Evolutionary conservation across 179 eudicot species (phyloP).

Genomic region (Corrigiola litoralis): DNA sequence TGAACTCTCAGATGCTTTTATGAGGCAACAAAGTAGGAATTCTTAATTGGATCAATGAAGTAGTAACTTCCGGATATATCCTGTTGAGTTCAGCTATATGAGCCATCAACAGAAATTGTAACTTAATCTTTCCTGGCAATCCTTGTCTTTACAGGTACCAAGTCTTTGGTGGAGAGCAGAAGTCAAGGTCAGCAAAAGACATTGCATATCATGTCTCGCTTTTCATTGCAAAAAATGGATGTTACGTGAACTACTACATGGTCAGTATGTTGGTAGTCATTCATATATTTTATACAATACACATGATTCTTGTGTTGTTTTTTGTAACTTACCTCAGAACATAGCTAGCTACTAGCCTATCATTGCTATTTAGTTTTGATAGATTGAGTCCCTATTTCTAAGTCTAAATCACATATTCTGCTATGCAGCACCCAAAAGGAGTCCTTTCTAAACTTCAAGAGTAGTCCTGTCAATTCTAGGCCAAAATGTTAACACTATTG

Average conservation of each 20-base stretch:
- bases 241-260: conserved; percentile 91
- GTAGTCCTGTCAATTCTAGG: too few relatives aligned
- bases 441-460: too few relatives aligned
- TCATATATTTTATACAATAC: neutral
- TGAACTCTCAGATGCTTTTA: too few relatives aligned
- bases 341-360: too few relatives aligned
- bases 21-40: too few relatives aligned
- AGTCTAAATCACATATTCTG: neutral
- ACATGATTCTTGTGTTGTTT: too few relatives aligned
- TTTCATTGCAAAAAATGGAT: conserved; percentile 76
- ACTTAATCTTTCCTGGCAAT: neutral
- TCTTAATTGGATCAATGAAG: too few relatives aligned
- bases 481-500: too few relatives aligned
- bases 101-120: too few relatives aligned
- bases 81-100: neutral
- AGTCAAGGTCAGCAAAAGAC: conserved; percentile 62
- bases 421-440: too few relatives aligned
- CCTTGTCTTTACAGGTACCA: conserved; percentile 82
- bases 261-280: conserved; percentile 39
- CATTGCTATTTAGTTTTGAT: too few relatives aligned
- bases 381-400: neutral
- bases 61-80: neutral
- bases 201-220: conserved; percentile 76
- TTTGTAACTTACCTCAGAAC: too few relatives aligned
- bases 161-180: conserved; percentile 49